phyloP scores from a whole-genome alignment of 176 grass and related monocot genomes.

The Musa schizocarpa region DNA sequence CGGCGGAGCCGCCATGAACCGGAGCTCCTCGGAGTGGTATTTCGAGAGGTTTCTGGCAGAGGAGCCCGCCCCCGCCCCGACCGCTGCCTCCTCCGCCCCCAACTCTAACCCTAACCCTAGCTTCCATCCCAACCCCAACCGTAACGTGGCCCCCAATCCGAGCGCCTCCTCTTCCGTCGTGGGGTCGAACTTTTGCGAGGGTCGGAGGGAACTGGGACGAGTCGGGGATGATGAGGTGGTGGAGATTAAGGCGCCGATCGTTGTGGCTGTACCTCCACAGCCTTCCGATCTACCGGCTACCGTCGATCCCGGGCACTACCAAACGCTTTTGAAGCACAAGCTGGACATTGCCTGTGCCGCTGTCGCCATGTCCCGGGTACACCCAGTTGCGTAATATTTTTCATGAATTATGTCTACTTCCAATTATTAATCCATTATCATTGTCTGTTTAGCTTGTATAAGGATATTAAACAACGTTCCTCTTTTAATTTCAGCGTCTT shows the following conservation, averaged over 20 bases:
- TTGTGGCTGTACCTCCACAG: not conserved
- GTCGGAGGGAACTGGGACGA: not conserved
- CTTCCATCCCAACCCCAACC: not conserved
- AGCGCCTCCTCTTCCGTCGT: not conserved
- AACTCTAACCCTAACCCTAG: not conserved
- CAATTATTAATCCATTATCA: too few relatives aligned
- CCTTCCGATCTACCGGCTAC: not conserved
- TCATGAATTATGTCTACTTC: not conserved
- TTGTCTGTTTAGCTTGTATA: too few relatives aligned
- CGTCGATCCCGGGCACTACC: constrained; percentile 42
- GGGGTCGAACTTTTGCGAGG: not conserved
- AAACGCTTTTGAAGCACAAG: constrained; percentile 55
- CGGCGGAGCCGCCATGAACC: constrained; percentile 17
- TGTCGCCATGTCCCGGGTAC: constrained; percentile 72
- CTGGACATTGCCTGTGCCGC: constrained; percentile 72
- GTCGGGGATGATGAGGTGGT: constrained; percentile 25
- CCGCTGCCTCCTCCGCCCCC: not conserved
- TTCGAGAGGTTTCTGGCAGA: constrained; percentile 29
- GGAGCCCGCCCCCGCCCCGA: not conserved
- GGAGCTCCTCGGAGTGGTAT: constrained; percentile 28
- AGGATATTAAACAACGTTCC: too few relatives aligned
- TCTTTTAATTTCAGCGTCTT: too few relatives aligned
- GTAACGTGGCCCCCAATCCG: not conserved
- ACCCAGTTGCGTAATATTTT: not conserved
- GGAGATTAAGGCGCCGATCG: constrained; percentile 27